Percentiles rank a stretch among this genome's conserved stretches.
These are phyloP conservation scores for Rhizopogon salebrosus DNA, from an alignment of 768 basidiomycete species.

Conservation along the genomic window DNA sequence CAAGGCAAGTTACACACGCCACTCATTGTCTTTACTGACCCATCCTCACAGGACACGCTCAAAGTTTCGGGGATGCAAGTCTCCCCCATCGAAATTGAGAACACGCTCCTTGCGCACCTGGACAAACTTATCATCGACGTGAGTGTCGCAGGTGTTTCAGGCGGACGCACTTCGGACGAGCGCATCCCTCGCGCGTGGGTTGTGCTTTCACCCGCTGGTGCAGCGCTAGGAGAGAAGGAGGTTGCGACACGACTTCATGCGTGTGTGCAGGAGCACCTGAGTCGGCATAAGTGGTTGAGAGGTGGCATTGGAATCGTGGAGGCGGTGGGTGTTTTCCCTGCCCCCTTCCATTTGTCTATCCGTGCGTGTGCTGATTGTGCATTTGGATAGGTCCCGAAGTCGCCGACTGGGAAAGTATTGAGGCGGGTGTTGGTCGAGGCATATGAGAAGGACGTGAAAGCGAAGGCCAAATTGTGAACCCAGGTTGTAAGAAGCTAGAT, in stretches of 20 bases:
- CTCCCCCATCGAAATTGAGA: slow-evolving; percentile 67
- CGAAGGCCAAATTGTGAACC: slow-evolving; percentile 14
- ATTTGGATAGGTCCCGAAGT: slow-evolving; percentile 52
- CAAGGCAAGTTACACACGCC: slow-evolving; percentile 38
- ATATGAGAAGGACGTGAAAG: slow-evolving; percentile 32
- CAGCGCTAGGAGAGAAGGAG: slow-evolving; percentile 34
- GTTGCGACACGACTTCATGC: slow-evolving; percentile 42
- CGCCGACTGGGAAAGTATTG: slow-evolving; percentile 60
- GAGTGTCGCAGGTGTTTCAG: slow-evolving; percentile 64
- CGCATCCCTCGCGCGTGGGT: slow-evolving; percentile 69
- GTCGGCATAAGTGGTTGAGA: slow-evolving; percentile 65
- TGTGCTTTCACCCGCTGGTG: slow-evolving; percentile 52
- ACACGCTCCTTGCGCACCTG: slow-evolving; percentile 53
- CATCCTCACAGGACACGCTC: slow-evolving; percentile 49
- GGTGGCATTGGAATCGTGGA: slow-evolving; percentile 61
- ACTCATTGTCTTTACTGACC: slow-evolving; percentile 11
- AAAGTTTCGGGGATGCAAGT: slow-evolving; percentile 72
- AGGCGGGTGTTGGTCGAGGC: slow-evolving; percentile 51
- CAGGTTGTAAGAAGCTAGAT: too few relatives aligned
- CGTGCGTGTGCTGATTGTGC: not conserved
- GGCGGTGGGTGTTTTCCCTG: slow-evolving; percentile 34
- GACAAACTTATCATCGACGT: slow-evolving; percentile 53
- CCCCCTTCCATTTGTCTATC: not conserved
- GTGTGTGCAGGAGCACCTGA: slow-evolving; percentile 56
- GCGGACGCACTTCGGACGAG: slow-evolving; percentile 60